Evolutionary conservation across 345 rosid species (phyloP).

Genomic region (Ricinus communis): DNA sequence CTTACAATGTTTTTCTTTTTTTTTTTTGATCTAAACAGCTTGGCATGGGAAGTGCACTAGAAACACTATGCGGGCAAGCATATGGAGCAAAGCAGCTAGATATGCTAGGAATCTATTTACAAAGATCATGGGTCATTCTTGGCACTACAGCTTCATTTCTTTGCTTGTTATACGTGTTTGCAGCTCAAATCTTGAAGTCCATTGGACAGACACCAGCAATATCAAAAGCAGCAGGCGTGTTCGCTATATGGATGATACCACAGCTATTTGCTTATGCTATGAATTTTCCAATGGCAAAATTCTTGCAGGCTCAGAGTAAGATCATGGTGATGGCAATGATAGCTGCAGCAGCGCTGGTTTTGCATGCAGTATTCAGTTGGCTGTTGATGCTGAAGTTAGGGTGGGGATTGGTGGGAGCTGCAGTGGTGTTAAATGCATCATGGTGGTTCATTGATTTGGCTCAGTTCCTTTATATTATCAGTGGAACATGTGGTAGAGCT

Average conservation of each 20-base stretch:
- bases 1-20: no score
- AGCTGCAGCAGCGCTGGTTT: slow-evolving; percentile 47
- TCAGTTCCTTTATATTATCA: slow-evolving; percentile 57
- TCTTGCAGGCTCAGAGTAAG: slow-evolving; percentile 90
- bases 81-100: slow-evolving; percentile 78
- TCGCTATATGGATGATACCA: slow-evolving; percentile 83
- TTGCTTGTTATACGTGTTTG: slow-evolving; percentile 58
- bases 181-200: slow-evolving; percentile 42
- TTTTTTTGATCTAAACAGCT: slow-evolving; percentile 38
- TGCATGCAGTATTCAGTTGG: slow-evolving; percentile 73
- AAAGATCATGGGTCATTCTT: slow-evolving; percentile 89
- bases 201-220: slow-evolving; percentile 73
- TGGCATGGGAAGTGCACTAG: slow-evolving; percentile 98
- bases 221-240: slow-evolving; percentile 64
- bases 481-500: slow-evolving; percentile 75
- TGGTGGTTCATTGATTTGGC: slow-evolving; percentile 64
- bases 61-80: slow-evolving; percentile 94
- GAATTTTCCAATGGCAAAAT: slow-evolving; percentile 79
- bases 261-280: slow-evolving; percentile 75
- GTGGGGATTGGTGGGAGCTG: slow-evolving; percentile 78
- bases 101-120: slow-evolving; percentile 88
- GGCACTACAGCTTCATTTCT: slow-evolving; percentile 56
- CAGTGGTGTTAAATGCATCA: slow-evolving; percentile 60
- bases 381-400: slow-evolving; percentile 51
- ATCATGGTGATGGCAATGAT: slow-evolving; percentile 80